Base-by-base conservation (phyloP, 2,329 filamentous ascomycete genomes). In the Trichoderma simmonsii region DNA sequence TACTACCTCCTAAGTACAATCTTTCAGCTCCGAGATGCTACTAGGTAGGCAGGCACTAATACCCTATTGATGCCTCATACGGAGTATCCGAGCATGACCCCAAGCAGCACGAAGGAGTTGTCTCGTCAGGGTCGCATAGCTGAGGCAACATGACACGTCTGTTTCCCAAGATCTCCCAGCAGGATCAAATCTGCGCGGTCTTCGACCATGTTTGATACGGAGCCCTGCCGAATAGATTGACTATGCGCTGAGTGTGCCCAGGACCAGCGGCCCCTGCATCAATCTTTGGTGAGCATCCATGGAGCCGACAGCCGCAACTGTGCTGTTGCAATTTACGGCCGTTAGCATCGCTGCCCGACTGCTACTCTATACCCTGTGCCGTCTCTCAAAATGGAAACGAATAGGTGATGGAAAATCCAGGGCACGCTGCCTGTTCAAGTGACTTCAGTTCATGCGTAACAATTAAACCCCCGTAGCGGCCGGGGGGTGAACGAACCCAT, bases 401-500 rank as follows among this genome's bases (percentile, higher is more conserved):
- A 9, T 51, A 61, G 48, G 21, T 54, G 66, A 54, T 36, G n/a
- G 32, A 15, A 36, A 32, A 56, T 21, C 15, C 18, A 39, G 12
- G 12, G 54, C 28, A 34, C 7, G 11, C 51, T 32, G 8, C 59
- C 26, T 15, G 39, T 72, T 72, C 70, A 72, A 66, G 70, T 72
- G 70, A 72, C 43, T 69, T 63, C 15, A 57, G 57, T 72, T 69
- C 64, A 72, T 72, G 70, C 70, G 64, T 32, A 72, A 48, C 70
- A 72, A 72, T 48, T 48, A 48, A 57, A 39, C 43, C 56, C 56
- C 70, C 54, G 34, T n/a, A 12, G 36, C 32, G 14, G 34, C 56
- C 32, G 18, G 48, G 51, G n/a, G n/a, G 28, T 51, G n/a, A 24
- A 7, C 30, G 21, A 28, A 18, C 56, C 56, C 36, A 43, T 60